Conservation (phyloP, 257 asterid species). For the Paraleonurus japonicus region DNA sequence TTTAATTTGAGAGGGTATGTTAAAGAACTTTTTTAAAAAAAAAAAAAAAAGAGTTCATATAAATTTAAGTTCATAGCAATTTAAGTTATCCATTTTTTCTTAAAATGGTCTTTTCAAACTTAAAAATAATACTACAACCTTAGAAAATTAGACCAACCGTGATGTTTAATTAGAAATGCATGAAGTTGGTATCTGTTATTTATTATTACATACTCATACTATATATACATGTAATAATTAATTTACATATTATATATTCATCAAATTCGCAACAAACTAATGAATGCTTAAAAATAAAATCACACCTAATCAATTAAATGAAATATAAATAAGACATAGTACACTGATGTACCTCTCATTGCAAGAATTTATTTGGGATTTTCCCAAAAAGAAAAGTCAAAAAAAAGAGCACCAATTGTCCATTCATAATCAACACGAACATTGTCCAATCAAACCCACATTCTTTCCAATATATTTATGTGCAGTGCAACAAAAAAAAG, state of each 20-base stretch:
- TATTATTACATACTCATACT: no score
- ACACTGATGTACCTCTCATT: neutral
- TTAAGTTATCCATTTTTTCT: neutral
- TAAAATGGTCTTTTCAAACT: neutral
- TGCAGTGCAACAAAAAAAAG: neutral
- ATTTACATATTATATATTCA: no score
- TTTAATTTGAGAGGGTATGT: no score
- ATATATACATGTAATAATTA: no score
- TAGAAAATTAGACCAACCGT: no score
- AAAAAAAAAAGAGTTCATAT: no score
- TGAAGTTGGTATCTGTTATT: no score
- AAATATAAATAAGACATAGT: neutral
- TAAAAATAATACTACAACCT: no score
- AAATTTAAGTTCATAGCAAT: no score
- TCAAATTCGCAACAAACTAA: neutral
- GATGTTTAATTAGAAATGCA: no score
- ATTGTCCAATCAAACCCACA: neutral
- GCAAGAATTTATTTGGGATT: slow-evolving; percentile 7
- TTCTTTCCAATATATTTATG: slow-evolving; percentile 1
- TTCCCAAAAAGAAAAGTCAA: slow-evolving; percentile 6
- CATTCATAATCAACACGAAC: neutral
- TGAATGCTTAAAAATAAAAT: neutral
- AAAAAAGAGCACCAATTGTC: neutral
- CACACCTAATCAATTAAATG: neutral
- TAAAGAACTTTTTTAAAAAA: no score